Conservation (phyloP, 306 rosid genomes). For the Myrica gale region DNA sequence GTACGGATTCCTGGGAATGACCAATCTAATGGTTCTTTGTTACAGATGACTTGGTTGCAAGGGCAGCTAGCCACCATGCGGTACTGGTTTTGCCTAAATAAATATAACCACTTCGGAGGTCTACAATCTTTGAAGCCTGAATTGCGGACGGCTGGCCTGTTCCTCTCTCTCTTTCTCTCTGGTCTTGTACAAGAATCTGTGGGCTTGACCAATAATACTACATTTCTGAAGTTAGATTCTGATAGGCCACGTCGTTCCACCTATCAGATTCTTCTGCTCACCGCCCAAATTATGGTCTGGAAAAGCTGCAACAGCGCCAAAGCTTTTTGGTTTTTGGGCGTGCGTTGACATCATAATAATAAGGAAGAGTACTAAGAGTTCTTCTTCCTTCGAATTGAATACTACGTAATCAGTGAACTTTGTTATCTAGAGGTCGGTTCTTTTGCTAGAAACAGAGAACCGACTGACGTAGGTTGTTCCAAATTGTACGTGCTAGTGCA, state of each 20-base stretch:
- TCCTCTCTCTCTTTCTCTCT: no score
- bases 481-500: slow-evolving; percentile 38
- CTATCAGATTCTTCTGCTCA: slow-evolving; percentile 12
- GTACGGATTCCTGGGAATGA: slow-evolving; percentile 27
- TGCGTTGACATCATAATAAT: slow-evolving; percentile 25
- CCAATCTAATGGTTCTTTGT: not conserved
- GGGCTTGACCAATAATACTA: not conserved
- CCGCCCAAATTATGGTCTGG: slow-evolving; percentile 22
- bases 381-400: not conserved
- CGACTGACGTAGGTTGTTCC: not conserved
- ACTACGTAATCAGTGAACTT: not conserved
- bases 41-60: not conserved
- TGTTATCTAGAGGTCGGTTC: not conserved
- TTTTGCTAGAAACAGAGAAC: not conserved
- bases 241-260: no score
- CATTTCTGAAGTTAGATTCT: slow-evolving; percentile 12
- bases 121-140: not conserved
- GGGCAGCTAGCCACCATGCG: not conserved
- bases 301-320: slow-evolving; percentile 22
- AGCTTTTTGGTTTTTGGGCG: slow-evolving; percentile 14
- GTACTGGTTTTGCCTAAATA: slow-evolving; percentile 4
- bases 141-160: not conserved
- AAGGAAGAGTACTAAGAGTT: not conserved
- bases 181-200: not conserved
- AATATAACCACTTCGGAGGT: not conserved